Conservation (phyloP, 129 eudicot genomes). For the Flaveria ramosissima region DNA sequence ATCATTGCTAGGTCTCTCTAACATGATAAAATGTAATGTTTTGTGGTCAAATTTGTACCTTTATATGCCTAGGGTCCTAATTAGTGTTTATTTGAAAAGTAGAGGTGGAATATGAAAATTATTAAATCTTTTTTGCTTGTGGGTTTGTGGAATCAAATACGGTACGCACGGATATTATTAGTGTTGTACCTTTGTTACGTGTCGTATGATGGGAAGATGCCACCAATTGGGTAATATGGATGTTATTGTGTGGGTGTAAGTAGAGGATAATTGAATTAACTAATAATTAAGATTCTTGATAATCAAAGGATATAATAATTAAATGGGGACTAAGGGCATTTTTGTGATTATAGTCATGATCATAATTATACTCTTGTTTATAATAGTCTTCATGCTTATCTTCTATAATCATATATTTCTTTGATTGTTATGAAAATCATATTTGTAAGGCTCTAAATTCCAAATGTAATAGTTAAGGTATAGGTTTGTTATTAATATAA, state of each 20-base stretch:
- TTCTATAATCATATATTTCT: background rate
- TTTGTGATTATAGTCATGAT: background rate
- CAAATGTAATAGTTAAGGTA: background rate
- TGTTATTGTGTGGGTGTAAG: conserved; percentile 25
- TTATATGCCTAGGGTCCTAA: background rate
- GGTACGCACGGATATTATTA: conserved; percentile 36
- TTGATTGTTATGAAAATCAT: background rate
- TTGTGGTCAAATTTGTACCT: background rate
- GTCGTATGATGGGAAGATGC: conserved; percentile 34
- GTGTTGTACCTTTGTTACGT: conserved; percentile 33
- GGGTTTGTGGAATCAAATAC: conserved; percentile 34
- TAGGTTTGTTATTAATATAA: background rate
- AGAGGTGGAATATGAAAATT: conserved; percentile 17
- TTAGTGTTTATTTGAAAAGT: conserved; percentile 3
- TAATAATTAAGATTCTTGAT: conserved; percentile 12
- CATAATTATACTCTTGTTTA: conserved; percentile 1
- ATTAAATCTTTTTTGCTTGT: background rate
- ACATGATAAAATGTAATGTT: background rate
- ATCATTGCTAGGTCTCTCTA: background rate
- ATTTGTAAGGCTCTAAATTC: background rate
- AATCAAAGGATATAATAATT: background rate
- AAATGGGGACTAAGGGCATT: background rate
- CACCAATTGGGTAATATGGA: conserved; percentile 20
- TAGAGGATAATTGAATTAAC: conserved; percentile 16
- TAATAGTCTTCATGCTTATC: background rate